phyloP scores from a whole-genome alignment of 441 rosid species.

The Pelargonium fulgidum region DNA sequence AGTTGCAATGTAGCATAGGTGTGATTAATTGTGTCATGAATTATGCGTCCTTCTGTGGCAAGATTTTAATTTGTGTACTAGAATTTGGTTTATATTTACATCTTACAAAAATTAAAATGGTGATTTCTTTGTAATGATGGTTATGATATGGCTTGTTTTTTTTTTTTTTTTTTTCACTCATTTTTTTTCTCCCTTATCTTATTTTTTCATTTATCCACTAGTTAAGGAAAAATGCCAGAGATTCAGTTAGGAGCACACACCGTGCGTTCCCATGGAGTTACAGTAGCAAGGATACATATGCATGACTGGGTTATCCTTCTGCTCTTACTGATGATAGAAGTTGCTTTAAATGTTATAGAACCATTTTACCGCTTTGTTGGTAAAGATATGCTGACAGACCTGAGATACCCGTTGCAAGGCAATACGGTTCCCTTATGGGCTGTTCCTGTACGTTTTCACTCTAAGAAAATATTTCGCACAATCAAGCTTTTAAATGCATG shows the following conservation, averaged over 20 bases:
- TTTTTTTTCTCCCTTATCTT: not conserved
- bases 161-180: not conserved
- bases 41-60: not conserved
- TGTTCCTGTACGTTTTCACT: slow-evolving; percentile 53
- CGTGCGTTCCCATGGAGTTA: slow-evolving; percentile 57
- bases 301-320: slow-evolving; percentile 77
- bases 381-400: slow-evolving; percentile 87
- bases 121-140: not conserved
- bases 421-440: slow-evolving; percentile 79
- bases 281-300: slow-evolving; percentile 53
- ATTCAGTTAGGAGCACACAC: slow-evolving; percentile 57
- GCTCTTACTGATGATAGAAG: slow-evolving; percentile 46
- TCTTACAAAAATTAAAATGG: not conserved
- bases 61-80: not conserved
- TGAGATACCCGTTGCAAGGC: slow-evolving; percentile 62
- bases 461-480: not conserved
- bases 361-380: slow-evolving; percentile 92
- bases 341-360: slow-evolving; percentile 38
- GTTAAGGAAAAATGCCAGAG: slow-evolving; percentile 20
- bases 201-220: not conserved
- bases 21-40: not conserved
- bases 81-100: not conserved
- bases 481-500: not conserved
- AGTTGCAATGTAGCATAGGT: not conserved
- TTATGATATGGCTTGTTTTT: not conserved